phyloP scores from a whole-genome alignment of 2,329 filamentous ascomycete genomes.

The Penicillium sp. region DNA sequence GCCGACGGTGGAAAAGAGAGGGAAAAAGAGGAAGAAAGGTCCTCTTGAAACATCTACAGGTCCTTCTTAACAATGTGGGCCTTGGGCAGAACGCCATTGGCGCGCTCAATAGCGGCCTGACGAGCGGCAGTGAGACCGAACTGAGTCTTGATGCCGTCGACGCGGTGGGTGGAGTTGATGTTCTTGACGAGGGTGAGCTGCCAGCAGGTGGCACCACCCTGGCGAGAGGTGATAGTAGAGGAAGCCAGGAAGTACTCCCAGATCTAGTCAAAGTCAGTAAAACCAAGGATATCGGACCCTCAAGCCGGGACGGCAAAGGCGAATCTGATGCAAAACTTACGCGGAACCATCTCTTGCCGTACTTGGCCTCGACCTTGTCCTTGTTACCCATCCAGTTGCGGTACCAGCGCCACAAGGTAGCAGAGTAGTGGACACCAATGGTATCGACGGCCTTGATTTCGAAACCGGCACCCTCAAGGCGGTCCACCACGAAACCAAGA shows the following conservation, averaged over 20 bases:
- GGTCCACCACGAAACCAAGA: conserved; percentile 77
- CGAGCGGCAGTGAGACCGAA: conserved; percentile 64
- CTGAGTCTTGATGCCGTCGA: conserved; percentile 66
- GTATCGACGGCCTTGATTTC: conserved; percentile 92
- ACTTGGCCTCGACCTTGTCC: conserved; percentile 90
- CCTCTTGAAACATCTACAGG: conserved; percentile 9
- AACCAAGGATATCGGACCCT: not conserved
- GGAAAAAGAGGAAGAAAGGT: not conserved
- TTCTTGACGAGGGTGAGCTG: conserved; percentile 87
- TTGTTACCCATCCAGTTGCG: conserved; percentile 94
- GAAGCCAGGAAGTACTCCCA: conserved; percentile 90
- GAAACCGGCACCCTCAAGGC: conserved; percentile 78
- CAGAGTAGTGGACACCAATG: conserved; percentile 92
- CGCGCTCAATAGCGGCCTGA: conserved; percentile 36
- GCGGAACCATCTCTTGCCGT: conserved; percentile 91
- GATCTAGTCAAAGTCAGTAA: conserved; percentile 48
- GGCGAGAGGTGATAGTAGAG: conserved; percentile 75
- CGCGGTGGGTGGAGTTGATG: conserved; percentile 76
- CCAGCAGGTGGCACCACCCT: conserved; percentile 78
- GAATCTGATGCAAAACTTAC: conserved; percentile 48
- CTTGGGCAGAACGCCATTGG: conserved; percentile 31
- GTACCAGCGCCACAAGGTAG: conserved; percentile 97
- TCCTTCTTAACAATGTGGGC: conserved; percentile 31
- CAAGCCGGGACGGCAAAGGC: too few relatives aligned
- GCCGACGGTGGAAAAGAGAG: not conserved